Evolutionary conservation across 1,284 basidiomycete species (phyloP), one percentile per base, ranked within the genome.

Genomic region (Psilocybe mexicana): DNA sequence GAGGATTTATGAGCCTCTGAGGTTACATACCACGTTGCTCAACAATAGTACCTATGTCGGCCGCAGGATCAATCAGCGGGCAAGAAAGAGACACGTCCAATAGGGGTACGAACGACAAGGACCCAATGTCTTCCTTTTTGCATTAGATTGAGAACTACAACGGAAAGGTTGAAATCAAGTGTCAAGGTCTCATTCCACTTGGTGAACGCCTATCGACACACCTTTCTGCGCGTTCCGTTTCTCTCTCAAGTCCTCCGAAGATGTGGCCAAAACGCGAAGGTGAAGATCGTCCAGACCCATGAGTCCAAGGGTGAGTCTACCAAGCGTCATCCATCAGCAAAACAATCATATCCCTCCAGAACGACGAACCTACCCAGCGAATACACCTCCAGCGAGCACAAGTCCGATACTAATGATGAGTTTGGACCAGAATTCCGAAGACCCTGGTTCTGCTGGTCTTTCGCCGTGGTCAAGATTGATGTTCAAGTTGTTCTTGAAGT

Each of bases 201-300:
- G 28, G 18, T 33, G 11, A 40, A 40, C 10, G n/a, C 4, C 48
- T 8, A 67, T 4, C 30, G 8, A 33, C 30, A n/a, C 51, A 86
- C 88, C 88, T 76, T 85, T 90, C 61, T 81, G 78, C 0, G 93
- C 93, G 58, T 93, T 87, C 54, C 72, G 69, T 63, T 83, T 81
- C 71, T 94, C 91, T 44, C 70, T 76, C 1, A 74, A 66, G 67
- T 94, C 84, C 23, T 88, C 89, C 0, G 93, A 95, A 1, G 92
- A 92, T 0, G 87, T 82, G 0, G 91, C 79, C 25, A 96, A 79
- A 0, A 97, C 95, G 28, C 93, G 88, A 18, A 98, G 80, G 68
- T 97, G 94, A 44, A 98, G 83, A 65, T 95, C 91, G 67, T 98
- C 96, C 18, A 97, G 84, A 1, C 96, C 95, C 95, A 97, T 97